Evolutionary conservation across 2,329 filamentous ascomycete genomes (phyloP).

Genomic region (Sporothrix sp.): DNA sequence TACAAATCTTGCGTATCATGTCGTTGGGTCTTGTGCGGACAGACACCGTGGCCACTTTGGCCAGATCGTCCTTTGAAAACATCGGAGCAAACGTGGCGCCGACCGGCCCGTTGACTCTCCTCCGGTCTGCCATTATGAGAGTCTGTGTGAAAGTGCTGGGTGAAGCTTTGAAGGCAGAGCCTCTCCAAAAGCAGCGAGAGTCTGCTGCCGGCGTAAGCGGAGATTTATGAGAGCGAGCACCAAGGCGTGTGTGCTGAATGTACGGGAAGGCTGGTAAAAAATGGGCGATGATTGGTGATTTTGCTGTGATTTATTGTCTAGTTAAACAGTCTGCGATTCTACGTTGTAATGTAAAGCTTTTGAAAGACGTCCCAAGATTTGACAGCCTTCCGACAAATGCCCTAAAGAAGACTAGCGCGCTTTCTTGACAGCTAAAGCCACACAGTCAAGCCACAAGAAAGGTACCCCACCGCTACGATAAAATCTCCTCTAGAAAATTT

Average conservation of each 20-base stretch:
- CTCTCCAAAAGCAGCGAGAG: background rate
- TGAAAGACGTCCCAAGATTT: no score
- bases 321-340: no score
- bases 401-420: background rate
- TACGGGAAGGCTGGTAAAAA: no score
- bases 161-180: background rate
- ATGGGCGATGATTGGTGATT: no score
- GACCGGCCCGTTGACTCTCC: constrained; percentile 80
- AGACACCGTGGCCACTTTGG: constrained; percentile 30
- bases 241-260: no score
- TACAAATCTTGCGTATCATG: constrained; percentile 79
- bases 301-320: background rate
- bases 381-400: background rate
- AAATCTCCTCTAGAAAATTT: constrained; percentile 9
- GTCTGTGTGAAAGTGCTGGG: background rate
- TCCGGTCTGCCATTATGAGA: constrained; percentile 62
- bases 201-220: no score
- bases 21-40: constrained; percentile 52
- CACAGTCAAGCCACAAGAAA: constrained; percentile 1
- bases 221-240: no score
- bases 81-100: constrained; percentile 67
- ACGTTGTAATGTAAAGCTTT: no score
- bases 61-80: constrained; percentile 35
- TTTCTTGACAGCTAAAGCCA: constrained; percentile 2
- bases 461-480: constrained; percentile 8